Conservation (phyloP, 1,139 yeast genomes). For the Sugiyamaella xylanicola region DNA sequence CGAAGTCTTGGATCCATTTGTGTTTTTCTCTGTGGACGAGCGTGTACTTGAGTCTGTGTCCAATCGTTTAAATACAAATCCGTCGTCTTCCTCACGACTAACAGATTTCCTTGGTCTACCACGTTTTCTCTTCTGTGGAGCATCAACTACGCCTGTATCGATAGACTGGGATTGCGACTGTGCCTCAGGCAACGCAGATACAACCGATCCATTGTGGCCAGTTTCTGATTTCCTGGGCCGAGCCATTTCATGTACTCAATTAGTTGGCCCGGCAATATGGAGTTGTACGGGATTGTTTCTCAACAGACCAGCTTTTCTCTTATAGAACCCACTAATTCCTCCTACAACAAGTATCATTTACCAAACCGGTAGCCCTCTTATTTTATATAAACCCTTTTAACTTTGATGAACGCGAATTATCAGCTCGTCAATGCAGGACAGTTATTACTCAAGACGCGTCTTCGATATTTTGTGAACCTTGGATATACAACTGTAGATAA, state of each 20-base stretch:
- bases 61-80: constrained; percentile 27
- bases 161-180: neutral
- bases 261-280: neutral
- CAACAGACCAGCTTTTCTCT: neutral
- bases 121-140: neutral
- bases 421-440: constrained; percentile 8
- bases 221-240: constrained; percentile 15
- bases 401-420: neutral
- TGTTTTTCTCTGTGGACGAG: neutral
- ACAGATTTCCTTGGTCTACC: constrained; percentile 13
- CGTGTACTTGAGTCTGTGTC: constrained; percentile 6
- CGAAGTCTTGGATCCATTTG: too few species aligned
- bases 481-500: constrained; percentile 4
- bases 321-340: neutral
- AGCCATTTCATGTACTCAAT: constrained; percentile 5
- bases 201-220: constrained; percentile 11
- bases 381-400: neutral
- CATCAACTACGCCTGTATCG: neutral
- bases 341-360: neutral
- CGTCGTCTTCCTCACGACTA: constrained; percentile 28
- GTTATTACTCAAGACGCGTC: constrained; percentile 18
- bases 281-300: neutral
- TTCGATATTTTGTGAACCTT: constrained; percentile 9
- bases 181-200: neutral
- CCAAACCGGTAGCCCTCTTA: neutral